Base-by-base conservation (phyloP, 2,329 filamentous ascomycete species). In the Ustulina deusta region DNA sequence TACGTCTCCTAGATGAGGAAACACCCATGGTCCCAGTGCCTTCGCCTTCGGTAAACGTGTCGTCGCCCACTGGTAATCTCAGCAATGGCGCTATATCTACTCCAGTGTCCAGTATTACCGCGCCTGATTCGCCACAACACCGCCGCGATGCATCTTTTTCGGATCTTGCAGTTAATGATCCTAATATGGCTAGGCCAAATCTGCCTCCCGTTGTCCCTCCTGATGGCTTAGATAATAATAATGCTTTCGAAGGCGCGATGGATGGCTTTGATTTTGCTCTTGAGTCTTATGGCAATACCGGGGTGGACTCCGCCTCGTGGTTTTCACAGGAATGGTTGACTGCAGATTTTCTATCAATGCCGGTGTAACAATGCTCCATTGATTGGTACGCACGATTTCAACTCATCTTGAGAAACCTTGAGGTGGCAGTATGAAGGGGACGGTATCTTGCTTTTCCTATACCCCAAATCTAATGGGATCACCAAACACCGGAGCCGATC, bases 181-280 rank as follows among this genome's bases (percentile, higher is more conserved):
- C 74, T 20, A 75, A 59, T 52, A 71, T 76, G 69, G 58, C 38
- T 64, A 81, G 77, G 51, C 71, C 74, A 1, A 75, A 75, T 38
- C 65, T 79, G 2, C 73, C 77, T 1, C 74, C 76, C 4, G 75
- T 76, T 4, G 75, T 78, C n/a, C 73, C 77, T 9, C 78, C 79
- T 32, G 78, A 79, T 22, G 78, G 79, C 1, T 74, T 82, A 3
- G 82, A 84, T 65, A 79, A 84, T n/a, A 85, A 84, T 56, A 85
- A 84, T 44, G 83, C 83, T 0, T 85, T 85, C 54, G 83, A 85
- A 61, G 83, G 83, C 1, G 82, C 83, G 0, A 78, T 84, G 61
- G 83, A 84, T 54, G 81, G 81, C 0, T 77, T 85, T 1, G 83
- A 83, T 29, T 78, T 84, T 25, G 83, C 83, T 22, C 79, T 81